Evolutionary conservation across 2,329 filamentous ascomycete species (phyloP).

Genomic region (Torrubiella hemipterigena): DNA sequence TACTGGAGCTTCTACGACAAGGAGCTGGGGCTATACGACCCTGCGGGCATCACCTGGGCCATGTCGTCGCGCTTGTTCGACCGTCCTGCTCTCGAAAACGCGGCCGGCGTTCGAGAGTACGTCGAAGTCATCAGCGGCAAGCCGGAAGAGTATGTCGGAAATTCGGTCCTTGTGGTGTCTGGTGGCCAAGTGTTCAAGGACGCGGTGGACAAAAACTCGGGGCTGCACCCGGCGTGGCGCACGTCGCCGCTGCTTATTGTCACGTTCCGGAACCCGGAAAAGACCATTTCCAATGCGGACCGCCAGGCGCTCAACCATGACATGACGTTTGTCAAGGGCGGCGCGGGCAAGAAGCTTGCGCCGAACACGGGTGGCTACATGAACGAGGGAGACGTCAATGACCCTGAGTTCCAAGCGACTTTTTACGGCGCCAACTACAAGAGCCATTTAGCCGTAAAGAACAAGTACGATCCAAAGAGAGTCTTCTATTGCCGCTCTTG

Average conservation of each 20-base stretch:
- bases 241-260: constrained; percentile 10
- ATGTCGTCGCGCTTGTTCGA: constrained; percentile 17
- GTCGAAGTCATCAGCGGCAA: constrained; percentile 15
- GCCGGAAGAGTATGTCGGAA: constrained; percentile 11
- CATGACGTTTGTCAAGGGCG: constrained; percentile 16
- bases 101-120: constrained; percentile 9
- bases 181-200: constrained; percentile 18
- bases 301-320: constrained; percentile 12
- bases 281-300: constrained; percentile 7
- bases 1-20: constrained; percentile 18
- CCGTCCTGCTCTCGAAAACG: constrained; percentile 10
- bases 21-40: constrained; percentile 13
- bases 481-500: constrained; percentile 25
- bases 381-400: constrained; percentile 26
- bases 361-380: constrained; percentile 28
- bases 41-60: constrained; percentile 11
- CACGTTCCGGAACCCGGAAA: constrained; percentile 9
- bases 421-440: constrained; percentile 23
- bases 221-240: constrained; percentile 17
- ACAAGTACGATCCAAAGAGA: constrained; percentile 17
- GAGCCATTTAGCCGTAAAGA: constrained; percentile 18
- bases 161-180: constrained; percentile 14
- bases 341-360: constrained; percentile 19
- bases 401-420: constrained; percentile 17
- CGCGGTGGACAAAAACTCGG: constrained; percentile 12